These are phyloP conservation scores for Yarrowia sp. DNA, from an alignment of 805 yeast species.

Conservation along the genomic window DNA sequence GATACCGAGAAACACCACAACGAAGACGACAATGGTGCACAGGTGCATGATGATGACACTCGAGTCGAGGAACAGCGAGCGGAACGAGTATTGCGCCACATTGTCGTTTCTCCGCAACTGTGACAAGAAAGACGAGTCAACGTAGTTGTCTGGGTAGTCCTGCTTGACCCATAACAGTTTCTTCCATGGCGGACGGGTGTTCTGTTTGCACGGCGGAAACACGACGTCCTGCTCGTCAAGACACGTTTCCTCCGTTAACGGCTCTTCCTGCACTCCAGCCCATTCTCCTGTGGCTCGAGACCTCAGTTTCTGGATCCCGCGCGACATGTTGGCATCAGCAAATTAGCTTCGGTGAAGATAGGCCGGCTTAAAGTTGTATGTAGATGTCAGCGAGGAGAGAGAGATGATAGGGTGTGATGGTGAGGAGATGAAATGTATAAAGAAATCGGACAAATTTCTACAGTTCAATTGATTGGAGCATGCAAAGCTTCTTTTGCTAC, in stretches of 20 bases:
- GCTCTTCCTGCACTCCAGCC: slow-evolving; percentile 17
- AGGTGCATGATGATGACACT: slow-evolving; percentile 71
- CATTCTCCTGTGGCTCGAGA: slow-evolving; percentile 35
- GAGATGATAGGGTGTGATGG: background rate
- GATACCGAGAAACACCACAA: slow-evolving; percentile 69
- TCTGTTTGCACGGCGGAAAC: slow-evolving; percentile 13
- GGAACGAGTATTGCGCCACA: slow-evolving; percentile 69
- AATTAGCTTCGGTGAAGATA: slow-evolving; percentile 16
- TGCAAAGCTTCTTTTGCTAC: no score
- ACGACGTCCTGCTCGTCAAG: slow-evolving; percentile 7
- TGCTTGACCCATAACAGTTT: slow-evolving; percentile 85
- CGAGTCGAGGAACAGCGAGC: slow-evolving; percentile 73
- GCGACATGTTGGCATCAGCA: slow-evolving; percentile 29
- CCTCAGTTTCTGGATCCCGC: slow-evolving; percentile 33
- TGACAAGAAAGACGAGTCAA: slow-evolving; percentile 80
- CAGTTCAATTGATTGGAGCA: no score
- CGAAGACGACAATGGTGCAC: slow-evolving; percentile 66
- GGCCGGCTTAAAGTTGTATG: background rate
- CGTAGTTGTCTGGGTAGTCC: slow-evolving; percentile 90
- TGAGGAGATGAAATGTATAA: background rate
- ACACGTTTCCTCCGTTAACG: slow-evolving; percentile 8
- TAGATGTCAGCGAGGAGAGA: background rate
- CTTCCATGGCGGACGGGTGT: slow-evolving; percentile 65
- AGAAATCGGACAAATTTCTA: no score
- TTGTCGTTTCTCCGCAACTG: slow-evolving; percentile 79